Percentiles rank a stretch among this genome's conserved stretches.
phyloP scores from a whole-genome alignment of 2,329 filamentous ascomycete genomes.

The Penicillium sp. region DNA sequence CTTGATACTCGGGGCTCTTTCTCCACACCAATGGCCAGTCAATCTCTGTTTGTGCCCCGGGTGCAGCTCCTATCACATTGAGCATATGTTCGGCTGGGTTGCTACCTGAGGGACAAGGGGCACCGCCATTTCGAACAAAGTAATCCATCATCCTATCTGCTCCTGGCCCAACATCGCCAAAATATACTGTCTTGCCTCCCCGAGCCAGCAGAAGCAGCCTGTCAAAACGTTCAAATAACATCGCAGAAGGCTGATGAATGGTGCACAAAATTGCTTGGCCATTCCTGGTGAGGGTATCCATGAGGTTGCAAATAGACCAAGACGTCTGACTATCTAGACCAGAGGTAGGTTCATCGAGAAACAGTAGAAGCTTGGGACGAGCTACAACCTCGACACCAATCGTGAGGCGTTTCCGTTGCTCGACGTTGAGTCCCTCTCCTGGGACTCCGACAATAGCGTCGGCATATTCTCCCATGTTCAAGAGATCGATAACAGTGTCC shows the following conservation, averaged over 20 bases:
- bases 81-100: neutral
- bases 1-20: neutral
- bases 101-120: neutral
- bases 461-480: conserved; percentile 86
- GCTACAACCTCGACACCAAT: conserved; percentile 93
- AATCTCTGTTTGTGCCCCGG: neutral
- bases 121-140: neutral
- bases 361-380: conserved; percentile 83
- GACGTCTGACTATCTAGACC: conserved; percentile 90
- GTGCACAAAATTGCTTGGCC: conserved; percentile 93
- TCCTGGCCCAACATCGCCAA: conserved; percentile 52
- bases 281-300: conserved; percentile 83
- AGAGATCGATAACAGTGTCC: conserved; percentile 83
- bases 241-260: conserved; percentile 90
- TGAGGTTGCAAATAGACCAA: conserved; percentile 82
- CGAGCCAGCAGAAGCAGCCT: conserved; percentile 64
- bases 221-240: conserved; percentile 84
- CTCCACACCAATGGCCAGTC: neutral
- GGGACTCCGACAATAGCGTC: conserved; percentile 86
- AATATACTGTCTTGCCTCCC: conserved; percentile 69
- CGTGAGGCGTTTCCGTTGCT: conserved; percentile 74
- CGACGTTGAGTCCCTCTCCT: conserved; percentile 70
- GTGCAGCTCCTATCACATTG: neutral
- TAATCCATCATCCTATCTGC: neutral
- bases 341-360: conserved; percentile 91